Base-by-base conservation (phyloP, 2,329 filamentous ascomycete species). In the Emydomyces testavorans region DNA sequence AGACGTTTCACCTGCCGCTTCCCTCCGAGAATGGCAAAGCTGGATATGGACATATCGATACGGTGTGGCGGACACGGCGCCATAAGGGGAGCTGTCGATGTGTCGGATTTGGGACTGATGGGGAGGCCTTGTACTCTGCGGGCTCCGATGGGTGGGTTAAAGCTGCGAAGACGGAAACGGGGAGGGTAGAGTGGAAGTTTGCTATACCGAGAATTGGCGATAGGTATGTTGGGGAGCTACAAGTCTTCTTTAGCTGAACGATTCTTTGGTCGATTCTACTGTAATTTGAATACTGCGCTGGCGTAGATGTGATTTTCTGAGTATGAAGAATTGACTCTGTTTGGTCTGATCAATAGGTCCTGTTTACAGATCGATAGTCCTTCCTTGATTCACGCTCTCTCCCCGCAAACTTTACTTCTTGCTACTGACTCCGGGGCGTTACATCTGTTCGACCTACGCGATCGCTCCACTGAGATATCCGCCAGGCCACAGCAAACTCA, bases 21-120 rank as follows among this genome's bases (percentile, higher is more conserved):
- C 79, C 82, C 0, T 67, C 68, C 35, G 70, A 71, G 32, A 67
- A 71, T 28, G 67, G 66, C 15, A 71, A 72, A 57, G 75, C 71
- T 57, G 87, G 86, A 8, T 83, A 77, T 53, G 83, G 82, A 36
- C 78, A 82, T 48, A 84, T 96, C 53, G 84, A 89, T 56, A 86
- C 82, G 0, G 71, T 81, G 51, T 98, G 92, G 92, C 78, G 79
- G 58, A 96, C 92, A 4, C 76, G 81, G 56, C 77, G 92, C 52
- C 92, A 98, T 70, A 94, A 94, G 71, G 90, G 88, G 10, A 95
- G 88, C 73, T 96, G 90, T 62, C 77, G 92, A 46, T 82, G 79
- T 51, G 69, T 96, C 48, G 79, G 76, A 3, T 96, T 89, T 67
- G 82, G 80, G 54, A 66, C 79, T 49, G 89, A 95, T 62, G 92